Base-by-base conservation (phyloP, 352 stramenopile species). In the Phytophthora macrochlamydospora region DNA sequence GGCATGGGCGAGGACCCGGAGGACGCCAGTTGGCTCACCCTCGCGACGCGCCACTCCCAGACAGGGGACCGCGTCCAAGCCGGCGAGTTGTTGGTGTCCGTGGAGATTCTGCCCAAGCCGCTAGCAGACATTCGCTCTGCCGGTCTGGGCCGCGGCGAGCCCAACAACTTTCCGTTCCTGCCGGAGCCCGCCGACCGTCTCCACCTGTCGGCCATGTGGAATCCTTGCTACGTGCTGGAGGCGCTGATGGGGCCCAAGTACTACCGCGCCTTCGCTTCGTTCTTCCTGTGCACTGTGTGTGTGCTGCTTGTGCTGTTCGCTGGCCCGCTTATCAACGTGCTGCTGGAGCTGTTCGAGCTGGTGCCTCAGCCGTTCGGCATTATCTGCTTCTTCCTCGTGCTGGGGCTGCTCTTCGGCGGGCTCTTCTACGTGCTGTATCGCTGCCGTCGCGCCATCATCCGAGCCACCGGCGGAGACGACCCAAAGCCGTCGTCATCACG, bases 201-300 rank as follows among this genome's bases (percentile, higher is more conserved):
- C 9, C 79, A 93, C 28, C 68, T 95, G 9, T 89, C 78, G 18
- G 83, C 83, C 4, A 91, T 95, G 81, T 93, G 85, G 81, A 95
- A 95, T 62, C 87, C 87, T 31, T 76, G 90, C 42, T 85, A 91
- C 60, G 85, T 95, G 54, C 59, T 95, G 30, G 78, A 95, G 57
- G 83, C 83, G 11, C 53, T 93, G 50, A 83, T 95, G 70, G 87
- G 87, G 0, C 81, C 85, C 13, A 89, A 88, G 69, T 87, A 85
- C 68, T 92, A 90, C 55, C 75, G 73, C 51, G 73, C 75, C 24
- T 93, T 93, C 37, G 78, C 83, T 9, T 92, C 80, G 0, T 86
- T 85, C 50, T 61, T 92, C 38, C 51, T 90, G 1, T 92, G 80
- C 64, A 71, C 74, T 12, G 32, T 87, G 6, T 75, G 91, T 40